Evolutionary conservation across 1,139 yeast species (phyloP).

Genomic region (Williopsis jadinii): DNA sequence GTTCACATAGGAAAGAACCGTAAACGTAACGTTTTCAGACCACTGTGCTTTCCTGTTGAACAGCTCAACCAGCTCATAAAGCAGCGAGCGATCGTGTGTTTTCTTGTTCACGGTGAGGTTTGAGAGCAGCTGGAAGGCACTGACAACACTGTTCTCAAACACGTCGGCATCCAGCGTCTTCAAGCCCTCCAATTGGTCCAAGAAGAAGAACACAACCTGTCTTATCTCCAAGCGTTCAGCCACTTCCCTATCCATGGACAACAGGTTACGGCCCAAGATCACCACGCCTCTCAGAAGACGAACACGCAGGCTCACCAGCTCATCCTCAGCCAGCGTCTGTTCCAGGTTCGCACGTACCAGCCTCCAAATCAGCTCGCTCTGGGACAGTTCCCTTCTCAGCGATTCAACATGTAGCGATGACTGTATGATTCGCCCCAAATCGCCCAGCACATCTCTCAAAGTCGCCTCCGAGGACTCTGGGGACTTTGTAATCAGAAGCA

Average conservation of each 20-base stretch:
- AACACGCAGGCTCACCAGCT: slow-evolving; percentile 10
- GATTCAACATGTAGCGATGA: slow-evolving; percentile 7
- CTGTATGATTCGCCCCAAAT: slow-evolving; percentile 6
- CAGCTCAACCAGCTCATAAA: slow-evolving; percentile 9
- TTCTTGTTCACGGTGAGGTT: slow-evolving; percentile 11
- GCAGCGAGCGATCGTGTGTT: slow-evolving; percentile 2
- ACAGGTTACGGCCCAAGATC: slow-evolving; percentile 29
- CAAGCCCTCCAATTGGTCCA: background rate
- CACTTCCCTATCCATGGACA: slow-evolving; percentile 24
- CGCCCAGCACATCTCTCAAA: slow-evolving; percentile 1
- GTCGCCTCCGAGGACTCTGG: background rate
- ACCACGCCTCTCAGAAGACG: slow-evolving; percentile 27
- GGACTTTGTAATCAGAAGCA: background rate
- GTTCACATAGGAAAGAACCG: slow-evolving; percentile 11
- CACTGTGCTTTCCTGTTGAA: slow-evolving; percentile 1
- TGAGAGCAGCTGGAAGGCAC: slow-evolving; percentile 14
- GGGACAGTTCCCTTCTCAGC: slow-evolving; percentile 10
- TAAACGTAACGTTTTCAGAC: slow-evolving; percentile 5
- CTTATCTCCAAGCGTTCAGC: slow-evolving; percentile 12
- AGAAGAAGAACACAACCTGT: slow-evolving; percentile 1
- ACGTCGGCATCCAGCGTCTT: background rate
- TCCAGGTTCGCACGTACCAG: slow-evolving; percentile 7
- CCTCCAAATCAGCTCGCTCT: slow-evolving; percentile 11
- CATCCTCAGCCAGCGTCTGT: slow-evolving; percentile 14
- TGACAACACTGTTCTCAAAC: slow-evolving; percentile 1